A percentile compares a stretch with the other conserved stretches of the same genome.
Conservation (phyloP, 129 eudicot genomes). For the Apium graveolens region DNA sequence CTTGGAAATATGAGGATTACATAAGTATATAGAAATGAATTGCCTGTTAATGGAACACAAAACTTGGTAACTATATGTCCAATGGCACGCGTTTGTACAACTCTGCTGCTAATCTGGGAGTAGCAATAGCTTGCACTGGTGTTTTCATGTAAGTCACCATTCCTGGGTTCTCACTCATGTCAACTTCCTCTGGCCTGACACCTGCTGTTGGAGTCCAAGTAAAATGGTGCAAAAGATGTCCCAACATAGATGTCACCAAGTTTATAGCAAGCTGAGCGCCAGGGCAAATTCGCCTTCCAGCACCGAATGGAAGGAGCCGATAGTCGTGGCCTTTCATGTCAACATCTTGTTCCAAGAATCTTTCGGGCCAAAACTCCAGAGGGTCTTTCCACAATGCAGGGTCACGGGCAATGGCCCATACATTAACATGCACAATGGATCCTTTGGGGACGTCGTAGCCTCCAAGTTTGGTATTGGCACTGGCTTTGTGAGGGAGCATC, state of each 20-base stretch:
- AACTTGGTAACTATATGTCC: constrained; percentile 7
- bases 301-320: constrained; percentile 75
- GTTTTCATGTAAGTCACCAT: constrained; percentile 63
- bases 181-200: constrained; percentile 62
- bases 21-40: neutral
- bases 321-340: constrained; percentile 81
- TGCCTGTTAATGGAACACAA: neutral
- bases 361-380: constrained; percentile 67
- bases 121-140: constrained; percentile 60
- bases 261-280: constrained; percentile 75
- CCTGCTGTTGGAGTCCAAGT: constrained; percentile 64
- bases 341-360: constrained; percentile 74
- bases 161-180: constrained; percentile 71
- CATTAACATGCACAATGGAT: constrained; percentile 63
- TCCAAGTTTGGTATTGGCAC: constrained; percentile 58
- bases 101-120: constrained; percentile 56
- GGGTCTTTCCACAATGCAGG: constrained; percentile 73
- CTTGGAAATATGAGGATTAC: neutral
- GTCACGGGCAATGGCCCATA: constrained; percentile 86
- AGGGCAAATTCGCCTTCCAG: constrained; percentile 80
- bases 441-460: constrained; percentile 89
- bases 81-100: constrained; percentile 54
- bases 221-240: constrained; percentile 74
- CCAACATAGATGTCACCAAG: constrained; percentile 66
- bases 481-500: constrained; percentile 91